A percentile compares a stretch with the other conserved stretches of the same genome.
Evolutionary conservation across 352 stramenopile genomes (phyloP).

Genomic region (Pythium angustatum): DNA sequence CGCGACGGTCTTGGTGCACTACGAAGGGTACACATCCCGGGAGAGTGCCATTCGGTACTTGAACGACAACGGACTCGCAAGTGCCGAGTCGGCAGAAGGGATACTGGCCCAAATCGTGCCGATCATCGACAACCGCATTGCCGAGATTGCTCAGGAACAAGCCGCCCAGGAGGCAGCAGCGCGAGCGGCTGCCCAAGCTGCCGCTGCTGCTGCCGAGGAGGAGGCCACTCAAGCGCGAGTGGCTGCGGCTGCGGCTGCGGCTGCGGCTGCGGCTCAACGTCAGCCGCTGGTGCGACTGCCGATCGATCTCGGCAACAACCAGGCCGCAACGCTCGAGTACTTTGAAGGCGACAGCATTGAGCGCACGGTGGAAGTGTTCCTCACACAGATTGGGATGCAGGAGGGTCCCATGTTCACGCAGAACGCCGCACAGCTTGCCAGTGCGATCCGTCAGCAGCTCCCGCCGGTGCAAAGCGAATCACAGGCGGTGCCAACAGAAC

Average conservation of each 20-base stretch:
- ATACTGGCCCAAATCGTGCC: slow-evolving; percentile 56
- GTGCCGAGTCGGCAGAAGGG: slow-evolving; percentile 36
- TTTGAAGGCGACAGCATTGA: slow-evolving; percentile 75
- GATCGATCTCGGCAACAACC: slow-evolving; percentile 55
- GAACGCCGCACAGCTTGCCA: slow-evolving; percentile 44
- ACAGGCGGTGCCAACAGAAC: slow-evolving; percentile 3
- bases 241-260: not conserved
- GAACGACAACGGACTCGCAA: slow-evolving; percentile 50
- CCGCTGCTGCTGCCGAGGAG: slow-evolving; percentile 13
- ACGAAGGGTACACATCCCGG: slow-evolving; percentile 55
- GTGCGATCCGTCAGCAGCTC: slow-evolving; percentile 40
- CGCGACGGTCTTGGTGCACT: slow-evolving; percentile 54
- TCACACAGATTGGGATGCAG: slow-evolving; percentile 48
- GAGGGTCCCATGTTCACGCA: slow-evolving; percentile 43
- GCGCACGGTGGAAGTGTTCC: slow-evolving; percentile 65
- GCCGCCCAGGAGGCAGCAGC: slow-evolving; percentile 23
- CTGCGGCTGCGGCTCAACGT: slow-evolving; percentile 21
- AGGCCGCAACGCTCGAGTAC: slow-evolving; percentile 53
- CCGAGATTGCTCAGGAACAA: slow-evolving; percentile 46
- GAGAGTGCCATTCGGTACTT: slow-evolving; percentile 68
- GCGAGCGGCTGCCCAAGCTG: slow-evolving; percentile 10
- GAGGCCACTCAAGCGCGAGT: not conserved
- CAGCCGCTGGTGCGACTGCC: slow-evolving; percentile 46
- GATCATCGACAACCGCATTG: slow-evolving; percentile 56
- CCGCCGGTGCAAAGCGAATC: no score